Conservation (phyloP, 768 basidiomycete species). For the Suillus bovinus region DNA sequence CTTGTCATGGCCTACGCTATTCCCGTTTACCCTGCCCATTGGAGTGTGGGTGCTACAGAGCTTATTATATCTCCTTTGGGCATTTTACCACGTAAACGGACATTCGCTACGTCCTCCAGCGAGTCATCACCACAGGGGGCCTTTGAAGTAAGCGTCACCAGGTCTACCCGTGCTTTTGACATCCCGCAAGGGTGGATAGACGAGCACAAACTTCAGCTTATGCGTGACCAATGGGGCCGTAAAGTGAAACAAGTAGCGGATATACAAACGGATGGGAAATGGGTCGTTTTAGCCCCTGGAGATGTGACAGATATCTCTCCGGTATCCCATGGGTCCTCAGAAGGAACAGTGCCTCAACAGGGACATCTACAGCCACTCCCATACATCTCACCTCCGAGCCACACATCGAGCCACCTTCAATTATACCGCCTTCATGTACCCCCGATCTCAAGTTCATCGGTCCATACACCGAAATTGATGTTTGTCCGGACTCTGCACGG, state of each 20-base stretch:
- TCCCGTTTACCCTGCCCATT: slow-evolving; percentile 81
- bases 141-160: slow-evolving; percentile 55
- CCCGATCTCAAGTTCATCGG: slow-evolving; percentile 45
- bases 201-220: slow-evolving; percentile 54
- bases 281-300: slow-evolving; percentile 74
- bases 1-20: slow-evolving; percentile 73
- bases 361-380: slow-evolving; percentile 16
- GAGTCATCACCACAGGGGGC: slow-evolving; percentile 25
- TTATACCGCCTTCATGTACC: slow-evolving; percentile 74
- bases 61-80: slow-evolving; percentile 54
- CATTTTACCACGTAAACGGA: slow-evolving; percentile 10
- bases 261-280: slow-evolving; percentile 83
- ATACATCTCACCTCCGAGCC: slow-evolving; percentile 37
- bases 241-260: slow-evolving; percentile 71
- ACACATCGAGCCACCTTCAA: slow-evolving; percentile 60
- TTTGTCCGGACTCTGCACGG: slow-evolving; percentile 76
- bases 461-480: slow-evolving; percentile 60
- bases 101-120: slow-evolving; percentile 13
- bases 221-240: slow-evolving; percentile 79
- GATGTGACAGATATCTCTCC: slow-evolving; percentile 25
- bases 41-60: slow-evolving; percentile 78
- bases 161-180: slow-evolving; percentile 69
- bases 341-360: slow-evolving; percentile 28
- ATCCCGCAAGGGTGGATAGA: slow-evolving; percentile 74
- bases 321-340: slow-evolving; percentile 18